These are phyloP conservation scores for Melaleuca alternifolia DNA, from an alignment of 345 rosid genomes.

Conservation along the genomic window DNA sequence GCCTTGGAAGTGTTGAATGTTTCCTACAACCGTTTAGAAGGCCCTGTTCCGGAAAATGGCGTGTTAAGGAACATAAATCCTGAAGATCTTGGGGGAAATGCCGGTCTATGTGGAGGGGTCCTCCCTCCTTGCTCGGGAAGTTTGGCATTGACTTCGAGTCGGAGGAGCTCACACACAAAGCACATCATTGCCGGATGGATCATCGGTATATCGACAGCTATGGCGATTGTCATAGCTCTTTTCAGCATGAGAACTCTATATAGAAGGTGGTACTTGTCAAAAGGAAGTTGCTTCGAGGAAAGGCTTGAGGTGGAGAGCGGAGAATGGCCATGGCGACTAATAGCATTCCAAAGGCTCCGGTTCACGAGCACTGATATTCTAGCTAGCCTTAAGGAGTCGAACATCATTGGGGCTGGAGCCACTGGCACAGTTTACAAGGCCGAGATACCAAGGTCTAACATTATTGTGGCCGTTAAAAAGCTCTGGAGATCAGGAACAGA, in stretches of 20 bases:
- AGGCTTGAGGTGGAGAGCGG: constrained; percentile 32
- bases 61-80: constrained; percentile 70
- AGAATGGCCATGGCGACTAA: constrained; percentile 91
- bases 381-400: constrained; percentile 64
- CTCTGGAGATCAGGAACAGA: constrained; percentile 67
- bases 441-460: constrained; percentile 37
- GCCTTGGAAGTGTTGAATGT: constrained; percentile 74
- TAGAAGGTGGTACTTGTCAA: constrained; percentile 33
- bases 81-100: constrained; percentile 56
- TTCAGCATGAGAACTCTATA: constrained; percentile 31
- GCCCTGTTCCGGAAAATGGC: constrained; percentile 75
- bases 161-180: constrained; percentile 32
- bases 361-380: constrained; percentile 71
- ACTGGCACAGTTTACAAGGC: constrained; percentile 86
- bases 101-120: constrained; percentile 70
- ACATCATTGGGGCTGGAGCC: constrained; percentile 86
- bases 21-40: constrained; percentile 73
- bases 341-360: constrained; percentile 86
- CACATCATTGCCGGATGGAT: constrained; percentile 54
- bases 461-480: constrained; percentile 78
- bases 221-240: constrained; percentile 37
- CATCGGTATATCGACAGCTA: constrained; percentile 46
- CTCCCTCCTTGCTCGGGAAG: constrained; percentile 65
- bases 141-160: constrained; percentile 16
- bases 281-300: constrained; percentile 45